Conservation (phyloP, 2,329 filamentous ascomycete species). For the Xylaria sp. region DNA sequence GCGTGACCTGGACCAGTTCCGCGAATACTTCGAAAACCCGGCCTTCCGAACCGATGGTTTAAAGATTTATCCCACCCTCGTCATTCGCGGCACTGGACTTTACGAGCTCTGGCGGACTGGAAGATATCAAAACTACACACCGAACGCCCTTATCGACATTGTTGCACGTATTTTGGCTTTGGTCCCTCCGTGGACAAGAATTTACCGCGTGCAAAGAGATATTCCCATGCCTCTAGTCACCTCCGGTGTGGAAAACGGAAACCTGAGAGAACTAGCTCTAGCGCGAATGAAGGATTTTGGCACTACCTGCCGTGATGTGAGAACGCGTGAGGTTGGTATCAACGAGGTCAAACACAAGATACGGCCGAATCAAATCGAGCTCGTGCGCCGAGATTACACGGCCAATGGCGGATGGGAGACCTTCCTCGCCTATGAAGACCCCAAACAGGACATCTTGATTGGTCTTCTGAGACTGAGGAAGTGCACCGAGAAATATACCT, state of each 20-base stretch:
- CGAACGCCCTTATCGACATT: constrained; percentile 91
- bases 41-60: constrained; percentile 93
- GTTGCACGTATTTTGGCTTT: constrained; percentile 94
- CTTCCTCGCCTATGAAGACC: constrained; percentile 95
- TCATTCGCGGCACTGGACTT: constrained; percentile 91
- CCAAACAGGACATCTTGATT: constrained; percentile 96
- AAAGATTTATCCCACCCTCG: constrained; percentile 96
- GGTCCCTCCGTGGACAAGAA: constrained; percentile 94
- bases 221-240: constrained; percentile 99
- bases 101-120: constrained; percentile 98
- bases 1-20: constrained; percentile 91
- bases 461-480: constrained; percentile 83
- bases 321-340: constrained; percentile 93
- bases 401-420: constrained; percentile 99
- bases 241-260: constrained; percentile 95
- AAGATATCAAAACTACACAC: constrained; percentile 97
- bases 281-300: constrained; percentile 99
- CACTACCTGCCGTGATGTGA: constrained; percentile 91
- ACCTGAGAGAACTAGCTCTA: constrained; percentile 84
- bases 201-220: constrained; percentile 96
- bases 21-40: constrained; percentile 96
- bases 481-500: constrained; percentile 88
- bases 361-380: constrained; percentile 88
- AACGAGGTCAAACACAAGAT: constrained; percentile 99
- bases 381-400: constrained; percentile 86